Evolutionary conservation across 73 alveolate species (phyloP), one percentile per base, ranked within the genome.

Genomic region (Loxodes magnus): DNA sequence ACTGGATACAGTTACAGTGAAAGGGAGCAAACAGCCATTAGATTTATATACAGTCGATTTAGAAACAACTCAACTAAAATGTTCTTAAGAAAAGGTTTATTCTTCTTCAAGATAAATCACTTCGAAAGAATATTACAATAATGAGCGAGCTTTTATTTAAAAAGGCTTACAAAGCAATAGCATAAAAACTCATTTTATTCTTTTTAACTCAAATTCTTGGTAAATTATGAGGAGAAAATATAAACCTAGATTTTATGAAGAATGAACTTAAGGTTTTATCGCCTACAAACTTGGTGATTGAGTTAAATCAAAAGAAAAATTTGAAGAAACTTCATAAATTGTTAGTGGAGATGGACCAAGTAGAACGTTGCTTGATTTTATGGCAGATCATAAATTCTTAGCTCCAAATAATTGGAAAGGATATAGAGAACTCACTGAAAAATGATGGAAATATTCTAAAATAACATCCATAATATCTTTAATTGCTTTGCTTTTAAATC

Each of bases 401-500:
- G 91, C 97, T 35, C 97, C 97, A 4, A 19, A 34, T 0, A 81
- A 77, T 51, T 86, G 97, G 97, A 41, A 62, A 22, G 97, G 97
- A 6, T 82, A 35, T 46, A 76, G 97, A 64, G 78, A 28, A 14
- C 66, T 86, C 12, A 81, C 92, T 34, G 88, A 75, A 51, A 86
- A 86, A 56, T 85, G 83, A 85, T 25, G n/a, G n/a, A n/a, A n/a
- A n/a, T n/a, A n/a, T n/a, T n/a, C n/a, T n/a, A n/a, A n/a, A n/a
- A n/a, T n/a, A n/a, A n/a, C n/a, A n/a, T n/a, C n/a, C n/a, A n/a
- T n/a, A n/a, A n/a, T n/a, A n/a, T n/a, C n/a, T n/a, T n/a, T n/a
- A n/a, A n/a, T n/a, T n/a, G n/a, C n/a, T n/a, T n/a, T n/a, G n/a
- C n/a, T n/a, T n/a, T n/a, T n/a, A n/a, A n/a, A n/a, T n/a, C n/a